Evolutionary conservation across 108 stramenopile genomes (phyloP).

Genomic region (Skeletonema marinoi): DNA sequence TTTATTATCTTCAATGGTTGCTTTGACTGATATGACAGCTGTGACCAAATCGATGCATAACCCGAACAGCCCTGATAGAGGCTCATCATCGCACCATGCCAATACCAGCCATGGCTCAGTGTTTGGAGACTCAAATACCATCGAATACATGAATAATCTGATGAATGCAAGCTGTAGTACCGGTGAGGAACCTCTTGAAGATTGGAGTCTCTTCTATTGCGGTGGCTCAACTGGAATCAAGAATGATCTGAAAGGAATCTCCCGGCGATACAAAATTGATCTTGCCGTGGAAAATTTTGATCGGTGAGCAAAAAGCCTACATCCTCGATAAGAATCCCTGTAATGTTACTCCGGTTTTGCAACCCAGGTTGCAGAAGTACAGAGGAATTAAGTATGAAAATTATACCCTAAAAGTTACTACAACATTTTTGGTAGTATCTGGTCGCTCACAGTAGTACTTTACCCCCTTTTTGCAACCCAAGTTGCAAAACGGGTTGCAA

Average conservation of each 20-base stretch:
- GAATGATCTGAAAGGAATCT: neutral
- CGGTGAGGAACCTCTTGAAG: neutral
- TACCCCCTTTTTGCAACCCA: too few species aligned
- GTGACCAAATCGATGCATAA: neutral
- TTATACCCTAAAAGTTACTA: too few species aligned
- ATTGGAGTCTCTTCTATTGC: neutral
- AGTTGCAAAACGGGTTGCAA: too few species aligned
- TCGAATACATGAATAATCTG: neutral
- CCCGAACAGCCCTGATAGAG: neutral
- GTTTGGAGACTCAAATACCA: neutral
- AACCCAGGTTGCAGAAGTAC: too few species aligned
- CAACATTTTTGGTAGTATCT: too few species aligned
- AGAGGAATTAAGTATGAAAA: too few species aligned
- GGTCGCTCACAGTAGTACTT: too few species aligned
- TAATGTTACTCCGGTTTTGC: too few species aligned
- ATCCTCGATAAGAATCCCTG: too few species aligned
- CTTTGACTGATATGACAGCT: neutral
- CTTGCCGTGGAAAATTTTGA: neutral
- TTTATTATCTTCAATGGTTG: too few species aligned
- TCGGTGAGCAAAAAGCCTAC: neutral
- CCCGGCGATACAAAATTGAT: neutral
- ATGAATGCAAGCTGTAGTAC: neutral
- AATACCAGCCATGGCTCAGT: neutral
- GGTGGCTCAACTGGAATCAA: neutral
- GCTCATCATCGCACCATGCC: neutral